Evolutionary conservation across 2,329 filamentous ascomycete species (phyloP), one percentile per base, ranked within the genome.

Genomic region (Alternaria sp.): DNA sequence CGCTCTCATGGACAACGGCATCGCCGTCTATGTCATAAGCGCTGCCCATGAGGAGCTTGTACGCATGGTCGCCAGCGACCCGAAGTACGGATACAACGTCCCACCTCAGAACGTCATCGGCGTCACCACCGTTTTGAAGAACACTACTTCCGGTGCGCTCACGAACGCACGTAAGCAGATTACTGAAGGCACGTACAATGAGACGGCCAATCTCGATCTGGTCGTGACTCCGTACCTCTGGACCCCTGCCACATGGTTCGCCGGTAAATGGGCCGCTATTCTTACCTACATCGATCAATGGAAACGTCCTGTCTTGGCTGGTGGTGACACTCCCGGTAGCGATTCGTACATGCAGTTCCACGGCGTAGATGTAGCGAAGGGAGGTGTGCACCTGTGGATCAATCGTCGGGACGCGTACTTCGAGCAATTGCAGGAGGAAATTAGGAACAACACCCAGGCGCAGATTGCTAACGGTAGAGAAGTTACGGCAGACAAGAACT

Each of bases 271-370:
- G 72, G 71, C 70, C 22, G 72, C 70, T 12, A 68, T 74, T 14
- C 46, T 75, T 28, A 74, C 70, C 14, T 75, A 75, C 42, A 72
- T 75, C 24, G 69, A 72, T 47, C 53, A 68, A 20, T 75, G 72
- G 72, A 74, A 74, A 51, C 65, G 70, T n/a, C 72, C 72, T 2
- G 53, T 74, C 3, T 44, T 75, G 14, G 72, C 64, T 7, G 71
- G 63, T 14, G 72, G 72, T 20, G 71, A 75, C 36, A 75, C 71
- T 24, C 72, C 72, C 12, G 71, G 72, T 28, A 71, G 69, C 22
- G 72, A 74, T 59, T 70, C 70, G 20, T 75, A 72, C 52, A 75
- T 75, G 72, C 63, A 70, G 3, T 73, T 75, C 52, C 70, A 75
- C 39, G 71, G 70, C 7, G 71, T 75, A 0, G 72, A 75, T 34